Base-by-base conservation (phyloP, 2,329 filamentous ascomycete genomes). In the Nigrospora osmanthi region DNA sequence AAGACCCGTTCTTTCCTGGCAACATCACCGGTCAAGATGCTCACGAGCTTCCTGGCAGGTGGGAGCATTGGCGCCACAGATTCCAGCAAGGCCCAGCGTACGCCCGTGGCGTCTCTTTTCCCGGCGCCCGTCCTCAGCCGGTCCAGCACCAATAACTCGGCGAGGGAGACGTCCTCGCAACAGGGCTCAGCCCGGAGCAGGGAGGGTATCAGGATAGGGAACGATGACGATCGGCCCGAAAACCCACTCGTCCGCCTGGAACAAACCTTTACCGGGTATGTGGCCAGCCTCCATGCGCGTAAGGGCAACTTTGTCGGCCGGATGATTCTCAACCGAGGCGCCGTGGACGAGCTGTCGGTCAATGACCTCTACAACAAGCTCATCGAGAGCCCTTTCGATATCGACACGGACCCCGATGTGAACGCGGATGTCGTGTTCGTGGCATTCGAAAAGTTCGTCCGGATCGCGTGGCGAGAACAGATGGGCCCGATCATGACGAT, bases 281-380 rank as follows among this genome's bases (percentile, higher is more conserved):
- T 90, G 38, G 80, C 90, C 38, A 85, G 87, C 34, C 70, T 96
- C 31, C 87, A 93, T 57, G 83, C 85, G 35, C 82, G 89, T 36
- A 94, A 91, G 60, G 90, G 90, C 31, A 89, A 89, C 56, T 87
- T 95, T 47, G 78, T 94, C 15, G 89, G 87, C 15, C 82, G 85
- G 31, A 81, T 80, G 23, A 70, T 96, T 31, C 77, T 89, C 41
- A 83, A 80, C 52, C 78, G 90, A 40, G 68, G 69, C 47, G 71
- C 75, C 28, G 87, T 83, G 2, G 87, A 95, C 58, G 86, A 90
- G 57, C 74, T 91, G 7, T 72, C 79, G 1, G 85, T 95, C 53
- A 95, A 95, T 56, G 89, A 95, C 54, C 71, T 96, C 2, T 96
- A 95, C 66, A 95, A 95, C 59, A 78, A 82, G 32, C 75, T 96